phyloP scores from a whole-genome alignment of 2,329 filamentous ascomycete genomes.

The Juglanconis oblonga region DNA sequence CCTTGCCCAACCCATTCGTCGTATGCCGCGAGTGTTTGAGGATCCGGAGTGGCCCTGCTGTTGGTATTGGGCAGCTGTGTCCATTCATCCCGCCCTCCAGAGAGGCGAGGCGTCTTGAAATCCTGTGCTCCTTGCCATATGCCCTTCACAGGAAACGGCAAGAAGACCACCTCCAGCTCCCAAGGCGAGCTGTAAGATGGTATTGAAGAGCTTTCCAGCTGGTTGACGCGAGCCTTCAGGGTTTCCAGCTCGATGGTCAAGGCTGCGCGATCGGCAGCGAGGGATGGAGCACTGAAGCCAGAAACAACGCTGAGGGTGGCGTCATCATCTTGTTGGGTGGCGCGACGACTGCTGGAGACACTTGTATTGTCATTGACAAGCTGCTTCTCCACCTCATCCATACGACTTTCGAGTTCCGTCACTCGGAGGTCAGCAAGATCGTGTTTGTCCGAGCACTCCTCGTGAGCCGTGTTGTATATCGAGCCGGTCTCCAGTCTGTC shows the following conservation, averaged over 20 bases:
- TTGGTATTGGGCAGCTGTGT: constrained; percentile 50
- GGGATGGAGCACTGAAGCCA: constrained; percentile 39
- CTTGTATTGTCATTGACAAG: constrained; percentile 46
- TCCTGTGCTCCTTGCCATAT: constrained; percentile 52
- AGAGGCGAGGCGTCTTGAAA: constrained; percentile 39
- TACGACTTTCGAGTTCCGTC: constrained; percentile 63
- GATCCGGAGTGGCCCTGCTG: constrained; percentile 41
- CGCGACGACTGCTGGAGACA: constrained; percentile 32
- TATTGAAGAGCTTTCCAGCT: constrained; percentile 54
- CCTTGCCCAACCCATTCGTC: constrained; percentile 47
- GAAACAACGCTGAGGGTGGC: constrained; percentile 46
- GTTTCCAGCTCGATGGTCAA: constrained; percentile 48
- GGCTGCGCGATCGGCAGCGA: constrained; percentile 41
- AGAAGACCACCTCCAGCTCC: constrained; percentile 72
- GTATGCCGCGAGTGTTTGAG: constrained; percentile 41
- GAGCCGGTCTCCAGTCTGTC: constrained; percentile 68
- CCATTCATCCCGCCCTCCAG: constrained; percentile 45
- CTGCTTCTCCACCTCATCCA: constrained; percentile 57
- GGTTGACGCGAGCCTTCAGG: constrained; percentile 48
- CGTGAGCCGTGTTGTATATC: constrained; percentile 63
- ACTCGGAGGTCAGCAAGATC: constrained; percentile 66
- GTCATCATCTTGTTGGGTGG: constrained; percentile 37
- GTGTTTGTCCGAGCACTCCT: constrained; percentile 66
- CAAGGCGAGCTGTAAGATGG: constrained; percentile 65
- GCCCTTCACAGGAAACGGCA: constrained; percentile 64